phyloP scores from a whole-genome alignment of 352 stramenopile species.

The Globisporangium apiculatum region DNA sequence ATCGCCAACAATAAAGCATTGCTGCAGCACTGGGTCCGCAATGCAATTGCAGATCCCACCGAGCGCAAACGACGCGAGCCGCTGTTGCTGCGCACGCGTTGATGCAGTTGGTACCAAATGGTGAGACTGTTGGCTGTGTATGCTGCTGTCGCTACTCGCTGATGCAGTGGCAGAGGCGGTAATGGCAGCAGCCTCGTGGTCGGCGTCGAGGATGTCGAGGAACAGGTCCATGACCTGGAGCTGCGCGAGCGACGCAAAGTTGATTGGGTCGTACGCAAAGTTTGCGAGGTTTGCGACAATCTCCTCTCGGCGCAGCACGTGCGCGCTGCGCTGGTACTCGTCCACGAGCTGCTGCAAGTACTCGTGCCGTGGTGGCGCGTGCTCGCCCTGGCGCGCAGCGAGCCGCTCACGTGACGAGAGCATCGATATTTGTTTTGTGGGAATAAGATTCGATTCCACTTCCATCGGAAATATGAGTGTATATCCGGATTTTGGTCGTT shows the following conservation, averaged over 20 bases:
- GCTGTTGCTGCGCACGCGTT: conserved; percentile 15
- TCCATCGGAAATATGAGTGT: too few species aligned
- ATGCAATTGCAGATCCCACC: conserved; percentile 77
- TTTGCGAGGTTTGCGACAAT: conserved; percentile 77
- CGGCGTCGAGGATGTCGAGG: conserved; percentile 58
- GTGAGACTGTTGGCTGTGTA: not conserved
- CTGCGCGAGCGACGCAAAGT: conserved; percentile 46
- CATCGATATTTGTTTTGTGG: conserved; percentile 24
- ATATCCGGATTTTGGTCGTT: too few species aligned
- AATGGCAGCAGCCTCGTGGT: conserved; percentile 16
- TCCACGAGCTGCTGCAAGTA: conserved; percentile 72
- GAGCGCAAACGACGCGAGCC: conserved; percentile 62
- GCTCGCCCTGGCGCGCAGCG: conserved; percentile 51
- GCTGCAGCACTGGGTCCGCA: conserved; percentile 44
- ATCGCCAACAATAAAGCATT: conserved; percentile 41
- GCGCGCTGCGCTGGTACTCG: conserved; percentile 61
- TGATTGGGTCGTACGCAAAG: conserved; percentile 84
- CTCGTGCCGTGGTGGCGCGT: conserved; percentile 60
- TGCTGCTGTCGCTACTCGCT: not conserved
- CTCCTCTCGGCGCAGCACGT: conserved; percentile 60
- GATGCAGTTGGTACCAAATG: not conserved
- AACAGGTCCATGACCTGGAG: conserved; percentile 73
- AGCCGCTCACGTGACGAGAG: conserved; percentile 54
- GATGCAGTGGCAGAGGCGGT: not conserved
- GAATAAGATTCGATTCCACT: too few species aligned